Evolutionary conservation across 1,284 basidiomycete genomes (phyloP).

Genomic region (Ganoderma leucocontextum): DNA sequence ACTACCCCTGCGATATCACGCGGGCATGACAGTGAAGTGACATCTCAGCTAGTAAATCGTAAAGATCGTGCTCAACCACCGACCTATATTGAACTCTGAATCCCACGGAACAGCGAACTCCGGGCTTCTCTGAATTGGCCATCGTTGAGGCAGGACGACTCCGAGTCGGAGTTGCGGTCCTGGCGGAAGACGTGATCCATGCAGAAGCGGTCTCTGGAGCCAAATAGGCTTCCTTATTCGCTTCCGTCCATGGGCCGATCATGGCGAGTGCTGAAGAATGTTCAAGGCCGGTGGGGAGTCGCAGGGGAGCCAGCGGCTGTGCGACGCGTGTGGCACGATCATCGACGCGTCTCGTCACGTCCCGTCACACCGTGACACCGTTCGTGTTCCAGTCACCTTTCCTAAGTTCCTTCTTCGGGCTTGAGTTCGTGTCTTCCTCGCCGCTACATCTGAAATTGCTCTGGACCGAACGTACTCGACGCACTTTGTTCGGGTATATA

Average conservation of each 20-base stretch:
- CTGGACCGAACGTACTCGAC: background rate
- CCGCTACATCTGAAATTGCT: background rate
- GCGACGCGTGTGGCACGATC: background rate
- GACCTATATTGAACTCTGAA: conserved; percentile 3
- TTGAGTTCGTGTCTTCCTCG: background rate
- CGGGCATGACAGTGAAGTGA: conserved; percentile 2
- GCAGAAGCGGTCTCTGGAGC: background rate
- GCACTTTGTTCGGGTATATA: background rate
- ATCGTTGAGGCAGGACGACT: background rate
- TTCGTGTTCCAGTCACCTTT: background rate
- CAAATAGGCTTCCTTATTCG: background rate
- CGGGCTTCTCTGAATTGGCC: background rate
- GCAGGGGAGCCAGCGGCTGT: background rate
- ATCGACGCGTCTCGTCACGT: background rate
- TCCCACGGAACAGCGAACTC: background rate
- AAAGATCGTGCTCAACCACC: background rate
- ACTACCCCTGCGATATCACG: background rate
- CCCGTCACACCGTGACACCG: background rate
- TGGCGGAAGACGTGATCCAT: background rate
- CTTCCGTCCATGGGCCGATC: background rate
- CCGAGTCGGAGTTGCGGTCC: background rate
- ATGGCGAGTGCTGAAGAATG: background rate
- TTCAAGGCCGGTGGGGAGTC: background rate
- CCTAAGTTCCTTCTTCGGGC: background rate
- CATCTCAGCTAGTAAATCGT: background rate